Evolutionary conservation across 352 stramenopile species (phyloP), one percentile per base, ranked within the genome.

Genomic region (Aphanomyces euteiches): DNA sequence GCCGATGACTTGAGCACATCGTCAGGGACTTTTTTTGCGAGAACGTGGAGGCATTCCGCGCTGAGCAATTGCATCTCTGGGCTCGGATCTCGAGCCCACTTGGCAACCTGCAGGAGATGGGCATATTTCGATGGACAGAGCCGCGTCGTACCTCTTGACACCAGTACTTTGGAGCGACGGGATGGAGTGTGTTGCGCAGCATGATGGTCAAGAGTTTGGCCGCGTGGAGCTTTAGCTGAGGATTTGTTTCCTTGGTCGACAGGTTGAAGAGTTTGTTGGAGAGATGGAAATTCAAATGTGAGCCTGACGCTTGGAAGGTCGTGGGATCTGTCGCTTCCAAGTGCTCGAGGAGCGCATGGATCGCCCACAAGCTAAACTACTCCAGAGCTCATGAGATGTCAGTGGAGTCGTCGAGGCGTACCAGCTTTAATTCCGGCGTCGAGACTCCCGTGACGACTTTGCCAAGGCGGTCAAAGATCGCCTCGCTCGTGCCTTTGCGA

Each of bases 291-390:
- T 61, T 61, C 54, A 61, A 61, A 40, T 61, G 54, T n/a, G 34
- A 13, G 12, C 54, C 54, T 10, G 37, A 17, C 8, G 54, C 54
- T 28, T 39, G 54, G 43, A 61, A 61, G 17, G 3, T 19, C 7
- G 17, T n/a, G 3, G 54, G 19, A 37, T 61, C 28, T 5, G 17
- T 39, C 8, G 17, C n/a, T 61, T 61, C 54, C 54, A 61, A 41
- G 34, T 61, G 54, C 7, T 37, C 36, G 1, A 61, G 54, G 10
- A 40, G 28, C 17, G 13, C n/a, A 7, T 37, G 54, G 17, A 61
- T 61, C 5, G 54, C 54, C 54, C 54, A 61, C 15, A 61, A n/a
- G 21, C 54, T 61, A 61, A 61, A 61, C 54, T 61, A 61, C 7
- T 12, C 39, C 17, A 7, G 43, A n/a, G 10, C 12, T 61, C 28